Evolutionary conservation across 768 basidiomycete genomes (phyloP).

Genomic region (Mycena alexandri): DNA sequence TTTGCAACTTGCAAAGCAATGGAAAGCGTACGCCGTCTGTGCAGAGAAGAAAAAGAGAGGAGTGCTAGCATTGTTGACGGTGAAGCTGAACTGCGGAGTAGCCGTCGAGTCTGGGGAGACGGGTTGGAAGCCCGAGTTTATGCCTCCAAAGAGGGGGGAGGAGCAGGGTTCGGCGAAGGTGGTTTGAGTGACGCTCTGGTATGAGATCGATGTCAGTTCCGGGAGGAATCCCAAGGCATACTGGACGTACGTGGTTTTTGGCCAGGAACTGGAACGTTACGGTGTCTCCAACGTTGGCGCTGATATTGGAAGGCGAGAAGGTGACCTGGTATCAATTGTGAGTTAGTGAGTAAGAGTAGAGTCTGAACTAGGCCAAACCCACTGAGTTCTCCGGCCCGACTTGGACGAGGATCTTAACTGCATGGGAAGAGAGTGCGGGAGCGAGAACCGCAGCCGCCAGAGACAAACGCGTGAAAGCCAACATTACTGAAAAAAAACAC

Average conservation of each 20-base stretch:
- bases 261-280: too few species aligned
- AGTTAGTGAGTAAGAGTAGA: neutral
- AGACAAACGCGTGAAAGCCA: too few species aligned
- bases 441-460: slow-evolving; percentile 56
- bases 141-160: slow-evolving; percentile 52
- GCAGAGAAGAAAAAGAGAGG: slow-evolving; percentile 76
- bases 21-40: too few species aligned
- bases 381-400: slow-evolving; percentile 57
- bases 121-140: slow-evolving; percentile 65
- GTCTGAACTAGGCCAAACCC: slow-evolving; percentile 26
- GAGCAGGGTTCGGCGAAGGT: too few species aligned
- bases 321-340: slow-evolving; percentile 47
- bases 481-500: slow-evolving; percentile 39
- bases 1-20: neutral
- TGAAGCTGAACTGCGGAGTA: slow-evolving; percentile 60
- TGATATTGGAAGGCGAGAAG: slow-evolving; percentile 54
- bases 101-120: slow-evolving; percentile 47
- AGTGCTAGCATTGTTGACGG: slow-evolving; percentile 55
- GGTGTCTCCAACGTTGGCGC: too few species aligned
- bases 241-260: too few species aligned
- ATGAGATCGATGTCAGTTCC: too few species aligned
- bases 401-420: slow-evolving; percentile 49
- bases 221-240: too few species aligned
- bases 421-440: slow-evolving; percentile 50
- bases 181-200: too few species aligned